Percentiles rank a stretch among this genome's conserved stretches.
Conservation (phyloP, 805 yeast genomes). For the Priceomyces castillae region DNA sequence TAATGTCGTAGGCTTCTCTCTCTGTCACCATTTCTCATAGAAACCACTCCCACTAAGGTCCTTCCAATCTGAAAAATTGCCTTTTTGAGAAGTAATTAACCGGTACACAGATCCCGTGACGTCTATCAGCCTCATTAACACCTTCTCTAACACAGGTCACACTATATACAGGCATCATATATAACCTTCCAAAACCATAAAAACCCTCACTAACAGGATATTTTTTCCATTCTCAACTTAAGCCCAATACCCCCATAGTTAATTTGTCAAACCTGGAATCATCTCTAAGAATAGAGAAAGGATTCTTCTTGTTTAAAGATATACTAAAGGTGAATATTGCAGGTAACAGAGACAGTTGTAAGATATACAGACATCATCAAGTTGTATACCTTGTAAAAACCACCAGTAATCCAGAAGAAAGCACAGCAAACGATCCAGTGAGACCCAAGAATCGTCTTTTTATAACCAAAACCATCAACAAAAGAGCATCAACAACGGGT, state of each 20-base stretch:
- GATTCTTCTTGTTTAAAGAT: background rate
- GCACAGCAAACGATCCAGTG: too few species aligned
- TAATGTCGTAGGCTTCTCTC: conserved; percentile 10
- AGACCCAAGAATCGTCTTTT: too few species aligned
- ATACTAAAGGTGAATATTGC: too few species aligned
- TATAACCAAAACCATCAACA: too few species aligned
- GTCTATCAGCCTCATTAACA: too few species aligned
- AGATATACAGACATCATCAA: too few species aligned
- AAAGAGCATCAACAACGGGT: too few species aligned
- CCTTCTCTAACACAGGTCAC: too few species aligned
- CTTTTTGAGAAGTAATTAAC: background rate
- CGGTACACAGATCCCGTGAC: background rate
- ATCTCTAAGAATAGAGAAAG: background rate
- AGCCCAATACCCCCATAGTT: conserved; percentile 1
- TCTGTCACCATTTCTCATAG: conserved; percentile 29
- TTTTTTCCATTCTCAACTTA: background rate
- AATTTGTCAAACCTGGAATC: background rate
- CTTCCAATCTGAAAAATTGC: background rate
- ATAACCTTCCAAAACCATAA: background rate
- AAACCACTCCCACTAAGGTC: background rate
- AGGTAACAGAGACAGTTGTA: too few species aligned
- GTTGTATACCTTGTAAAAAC: too few species aligned
- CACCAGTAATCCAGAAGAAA: too few species aligned
- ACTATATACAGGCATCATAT: background rate
- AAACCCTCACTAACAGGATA: too few species aligned